Conservation (phyloP, 345 rosid genomes). For the Melaleuca alternifolia region DNA sequence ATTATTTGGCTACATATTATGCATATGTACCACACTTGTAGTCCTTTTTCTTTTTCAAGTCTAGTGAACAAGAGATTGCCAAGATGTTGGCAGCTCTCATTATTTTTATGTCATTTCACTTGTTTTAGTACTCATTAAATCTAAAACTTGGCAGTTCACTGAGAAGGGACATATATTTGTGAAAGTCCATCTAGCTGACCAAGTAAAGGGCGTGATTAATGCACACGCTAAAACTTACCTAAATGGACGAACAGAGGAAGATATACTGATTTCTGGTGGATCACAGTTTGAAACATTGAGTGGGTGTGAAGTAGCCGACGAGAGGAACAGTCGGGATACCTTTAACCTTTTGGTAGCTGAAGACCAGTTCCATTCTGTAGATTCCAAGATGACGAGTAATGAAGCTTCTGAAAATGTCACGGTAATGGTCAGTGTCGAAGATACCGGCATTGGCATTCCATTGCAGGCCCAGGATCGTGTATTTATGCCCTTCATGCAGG, state of each 20-base stretch:
- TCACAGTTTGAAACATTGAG: conserved; percentile 63
- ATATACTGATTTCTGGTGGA: conserved; percentile 2
- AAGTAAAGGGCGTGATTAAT: conserved; percentile 25
- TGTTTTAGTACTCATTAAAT: neutral
- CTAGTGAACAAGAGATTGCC: neutral
- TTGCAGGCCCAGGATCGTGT: conserved; percentile 73
- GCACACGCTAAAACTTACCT: conserved; percentile 22
- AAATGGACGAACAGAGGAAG: conserved; percentile 47
- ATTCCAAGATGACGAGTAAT: conserved; percentile 12
- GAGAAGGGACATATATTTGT: conserved; percentile 91
- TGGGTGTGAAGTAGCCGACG: conserved; percentile 88
- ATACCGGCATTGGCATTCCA: conserved; percentile 95
- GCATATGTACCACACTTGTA: neutral
- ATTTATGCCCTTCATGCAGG: conserved; percentile 96
- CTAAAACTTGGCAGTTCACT: conserved; percentile 55
- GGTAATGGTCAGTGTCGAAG: conserved; percentile 77
- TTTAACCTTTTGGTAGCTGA: conserved; percentile 51
- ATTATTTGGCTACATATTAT: neutral
- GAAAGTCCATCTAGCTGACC: conserved; percentile 72
- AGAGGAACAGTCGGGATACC: conserved; percentile 74
- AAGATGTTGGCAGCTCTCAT: neutral
- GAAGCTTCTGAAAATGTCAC: conserved; percentile 41
- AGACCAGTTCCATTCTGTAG: conserved; percentile 30
- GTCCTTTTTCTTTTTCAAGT: neutral
- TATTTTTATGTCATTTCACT: neutral